Evolutionary conservation across 352 stramenopile genomes (phyloP), one percentile per base, ranked within the genome.

Genomic region (Globisporangium yorkense): DNA sequence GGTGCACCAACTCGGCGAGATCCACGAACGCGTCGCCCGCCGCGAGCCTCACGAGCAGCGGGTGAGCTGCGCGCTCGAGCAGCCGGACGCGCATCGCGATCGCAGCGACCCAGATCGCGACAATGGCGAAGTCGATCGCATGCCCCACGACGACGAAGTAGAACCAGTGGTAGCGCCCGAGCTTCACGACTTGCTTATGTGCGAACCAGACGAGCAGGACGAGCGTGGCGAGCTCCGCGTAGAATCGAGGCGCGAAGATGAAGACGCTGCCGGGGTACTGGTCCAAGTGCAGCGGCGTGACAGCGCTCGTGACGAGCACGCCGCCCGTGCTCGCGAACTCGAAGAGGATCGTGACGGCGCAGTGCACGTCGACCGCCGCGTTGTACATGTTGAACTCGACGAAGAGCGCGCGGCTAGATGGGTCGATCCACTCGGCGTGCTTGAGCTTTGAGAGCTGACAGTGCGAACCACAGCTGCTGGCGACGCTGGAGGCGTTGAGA

Each of bases 321-420:
- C 63, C 75, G 5, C 73, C 77, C 0, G 65, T 71, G 7, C 71
- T 41, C 16, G 65, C 62, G 47, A 92, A 79, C 57, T 88, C 77
- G 29, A 89, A 88, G 12, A 84, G 54, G 1, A 92, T 56, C 10
- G 67, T 67, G 4, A 86, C 68, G 2, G 68, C 62, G 27, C 65
- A 77, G 57, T 87, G 75, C 35, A 79, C 63, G 9, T 79, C 77
- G 7, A 74, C 43, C 3, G 72, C 75, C 9, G 68, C 56, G 20
- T 85, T 88, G 72, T 87, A 88, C 21, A 89, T 41, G 41, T 87
- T 92, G 59, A 87, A 89, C 45, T 76, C 66, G 15, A 77, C 63
- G 49, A 88, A 75, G 15, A 89, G 57, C 33, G 74, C 68, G 9
- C 79, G 65, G 29, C 59, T 77, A 1, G 68, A 74, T 9, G 57